A percentile compares a stretch with the other conserved stretches of the same genome.
Conservation (phyloP, 768 basidiomycete genomes). For the Suillus tomentosus region DNA sequence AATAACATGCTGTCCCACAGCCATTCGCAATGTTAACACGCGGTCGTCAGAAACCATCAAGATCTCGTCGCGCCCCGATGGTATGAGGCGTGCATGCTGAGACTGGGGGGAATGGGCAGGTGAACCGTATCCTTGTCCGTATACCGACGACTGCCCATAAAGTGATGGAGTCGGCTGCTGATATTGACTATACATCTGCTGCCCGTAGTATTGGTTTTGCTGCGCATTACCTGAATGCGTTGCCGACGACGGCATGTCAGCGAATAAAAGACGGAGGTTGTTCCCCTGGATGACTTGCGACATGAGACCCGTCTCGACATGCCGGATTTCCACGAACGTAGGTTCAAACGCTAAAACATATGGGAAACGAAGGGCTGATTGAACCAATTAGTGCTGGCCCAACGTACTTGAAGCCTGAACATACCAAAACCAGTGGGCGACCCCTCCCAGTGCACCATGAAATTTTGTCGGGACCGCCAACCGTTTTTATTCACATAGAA, state of each 20-base stretch:
- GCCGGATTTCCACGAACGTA: conserved; percentile 93
- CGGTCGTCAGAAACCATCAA: conserved; percentile 89
- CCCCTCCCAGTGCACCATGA: conserved; percentile 98
- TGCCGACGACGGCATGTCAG: conserved; percentile 88
- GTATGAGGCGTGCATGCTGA: conserved; percentile 46
- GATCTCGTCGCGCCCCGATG: conserved; percentile 78
- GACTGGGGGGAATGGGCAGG: conserved; percentile 36
- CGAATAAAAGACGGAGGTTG: conserved; percentile 87
- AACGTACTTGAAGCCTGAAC: conserved; percentile 30
- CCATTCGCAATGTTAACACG: conserved; percentile 67
- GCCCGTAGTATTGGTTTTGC: conserved; percentile 37
- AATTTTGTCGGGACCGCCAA: conserved; percentile 84
- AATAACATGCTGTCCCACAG: conserved; percentile 25
- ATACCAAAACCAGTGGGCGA: conserved; percentile 90
- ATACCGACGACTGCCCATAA: conserved; percentile 20
- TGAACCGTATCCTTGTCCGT: conserved; percentile 34
- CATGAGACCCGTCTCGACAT: conserved; percentile 89
- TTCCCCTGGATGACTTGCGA: conserved; percentile 95
- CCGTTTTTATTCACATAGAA: conserved; percentile 99
- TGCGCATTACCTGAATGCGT: conserved; percentile 54
- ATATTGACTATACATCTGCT: conserved; percentile 36
- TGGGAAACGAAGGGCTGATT: conserved; percentile 88
- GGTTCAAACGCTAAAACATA: conserved; percentile 97
- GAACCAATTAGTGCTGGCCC: conserved; percentile 7
- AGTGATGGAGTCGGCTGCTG: conserved; percentile 24